Evolutionary conservation across 2,329 filamentous ascomycete genomes (phyloP).

Genomic region (Neonectria ditissima): DNA sequence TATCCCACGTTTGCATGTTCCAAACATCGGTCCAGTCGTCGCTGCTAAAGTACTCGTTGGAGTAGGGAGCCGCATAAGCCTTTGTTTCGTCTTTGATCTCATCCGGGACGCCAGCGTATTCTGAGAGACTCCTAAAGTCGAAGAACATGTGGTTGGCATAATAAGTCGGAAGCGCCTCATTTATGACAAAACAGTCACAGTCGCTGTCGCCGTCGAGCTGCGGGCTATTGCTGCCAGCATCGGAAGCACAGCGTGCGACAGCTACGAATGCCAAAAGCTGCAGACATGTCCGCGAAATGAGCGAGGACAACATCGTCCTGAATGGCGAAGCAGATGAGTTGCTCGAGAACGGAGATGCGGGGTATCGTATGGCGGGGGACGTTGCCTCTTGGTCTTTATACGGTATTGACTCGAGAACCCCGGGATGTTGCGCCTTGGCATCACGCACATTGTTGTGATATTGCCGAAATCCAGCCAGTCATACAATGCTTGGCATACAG

Average conservation of each 20-base stretch:
- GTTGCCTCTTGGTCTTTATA: neutral
- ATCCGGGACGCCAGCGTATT: constrained; percentile 46
- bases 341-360: neutral
- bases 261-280: neutral
- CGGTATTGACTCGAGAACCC: neutral
- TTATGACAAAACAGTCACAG: constrained; percentile 48
- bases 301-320: neutral
- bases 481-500: neutral
- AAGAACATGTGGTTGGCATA: constrained; percentile 45
- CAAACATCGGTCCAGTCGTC: constrained; percentile 50
- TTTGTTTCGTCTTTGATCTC: constrained; percentile 43
- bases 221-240: constrained; percentile 29
- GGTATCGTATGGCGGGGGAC: neutral
- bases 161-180: constrained; percentile 41
- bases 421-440: neutral
- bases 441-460: neutral
- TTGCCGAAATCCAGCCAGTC: neutral
- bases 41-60: constrained; percentile 52
- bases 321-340: neutral
- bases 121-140: constrained; percentile 46
- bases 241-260: constrained; percentile 14
- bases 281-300: neutral
- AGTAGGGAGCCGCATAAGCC: constrained; percentile 46
- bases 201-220: constrained; percentile 33
- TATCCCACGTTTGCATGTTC: constrained; percentile 54